These are phyloP conservation scores for Grammothele lineata DNA, from an alignment of 768 basidiomycete genomes.

Conservation along the genomic window DNA sequence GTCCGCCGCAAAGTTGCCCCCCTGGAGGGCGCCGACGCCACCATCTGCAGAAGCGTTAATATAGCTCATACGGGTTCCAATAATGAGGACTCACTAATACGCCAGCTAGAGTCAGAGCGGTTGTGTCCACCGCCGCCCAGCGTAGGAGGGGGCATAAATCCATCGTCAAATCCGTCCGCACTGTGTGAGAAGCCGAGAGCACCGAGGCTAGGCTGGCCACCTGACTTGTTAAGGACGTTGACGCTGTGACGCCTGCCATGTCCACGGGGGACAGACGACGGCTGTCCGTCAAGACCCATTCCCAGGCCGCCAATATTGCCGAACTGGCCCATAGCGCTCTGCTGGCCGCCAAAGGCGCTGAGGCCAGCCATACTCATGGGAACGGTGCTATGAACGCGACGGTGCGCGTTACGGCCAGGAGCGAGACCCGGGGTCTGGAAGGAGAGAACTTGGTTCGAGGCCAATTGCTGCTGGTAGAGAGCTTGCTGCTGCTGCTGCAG, in stretches of 20 bases:
- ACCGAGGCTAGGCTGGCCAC: slow-evolving; percentile 41
- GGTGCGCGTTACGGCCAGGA: slow-evolving; percentile 58
- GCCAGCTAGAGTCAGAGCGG: slow-evolving; percentile 82
- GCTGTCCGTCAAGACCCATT: slow-evolving; percentile 55
- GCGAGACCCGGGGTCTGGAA: slow-evolving; percentile 74
- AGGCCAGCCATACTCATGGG: slow-evolving; percentile 49
- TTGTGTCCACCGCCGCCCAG: slow-evolving; percentile 69
- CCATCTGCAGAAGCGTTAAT: slow-evolving; percentile 62
- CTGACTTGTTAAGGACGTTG: slow-evolving; percentile 80
- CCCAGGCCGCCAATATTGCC: slow-evolving; percentile 48
- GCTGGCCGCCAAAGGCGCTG: slow-evolving; percentile 38
- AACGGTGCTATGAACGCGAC: slow-evolving; percentile 84
- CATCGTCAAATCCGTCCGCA: slow-evolving; percentile 77
- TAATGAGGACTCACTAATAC: slow-evolving; percentile 82
- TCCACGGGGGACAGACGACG: slow-evolving; percentile 67
- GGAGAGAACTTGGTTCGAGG: slow-evolving; percentile 75
- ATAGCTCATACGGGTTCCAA: too few relatives aligned
- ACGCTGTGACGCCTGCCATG: slow-evolving; percentile 90
- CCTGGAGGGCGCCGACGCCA: slow-evolving; percentile 60
- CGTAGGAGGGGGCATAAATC: slow-evolving; percentile 57
- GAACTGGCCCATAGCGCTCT: slow-evolving; percentile 68
- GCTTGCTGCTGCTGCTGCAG: slow-evolving; percentile 89
- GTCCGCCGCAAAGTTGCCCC: slow-evolving; percentile 67
- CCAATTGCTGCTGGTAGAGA: slow-evolving; percentile 86
- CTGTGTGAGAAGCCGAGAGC: slow-evolving; percentile 46